Evolutionary conservation across 768 basidiomycete genomes (phyloP).

Genomic region (Fomitopsis serialis): DNA sequence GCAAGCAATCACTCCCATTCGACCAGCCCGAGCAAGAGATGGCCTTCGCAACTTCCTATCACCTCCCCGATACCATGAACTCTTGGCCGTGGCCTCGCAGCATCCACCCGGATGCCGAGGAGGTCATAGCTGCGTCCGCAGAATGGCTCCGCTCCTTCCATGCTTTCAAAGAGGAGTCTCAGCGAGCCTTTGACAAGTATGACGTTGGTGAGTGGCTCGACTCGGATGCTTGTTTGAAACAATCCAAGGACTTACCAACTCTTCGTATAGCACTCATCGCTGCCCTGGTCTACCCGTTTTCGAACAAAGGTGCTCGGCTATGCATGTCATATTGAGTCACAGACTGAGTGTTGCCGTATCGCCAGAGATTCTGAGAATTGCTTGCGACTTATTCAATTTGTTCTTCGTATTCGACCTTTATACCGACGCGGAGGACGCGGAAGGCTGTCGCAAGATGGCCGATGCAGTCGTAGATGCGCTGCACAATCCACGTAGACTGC

Average conservation of each 20-base stretch:
- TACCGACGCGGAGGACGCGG: conserved; percentile 12
- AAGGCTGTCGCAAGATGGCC: conserved; percentile 8
- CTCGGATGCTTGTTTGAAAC: no score
- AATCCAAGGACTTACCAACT: no score
- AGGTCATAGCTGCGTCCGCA: conserved; percentile 20
- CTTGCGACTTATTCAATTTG: conserved; percentile 20
- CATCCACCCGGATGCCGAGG: conserved; percentile 23
- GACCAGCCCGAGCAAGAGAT: no score
- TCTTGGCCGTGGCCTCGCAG: conserved; percentile 26
- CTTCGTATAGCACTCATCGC: not conserved
- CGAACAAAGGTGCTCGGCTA: conserved; percentile 5
- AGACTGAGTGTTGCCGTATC: not conserved
- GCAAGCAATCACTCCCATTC: no score
- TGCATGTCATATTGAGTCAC: not conserved
- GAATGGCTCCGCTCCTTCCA: conserved; percentile 24
- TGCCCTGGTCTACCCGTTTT: conserved; percentile 7
- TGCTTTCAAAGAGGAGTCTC: conserved; percentile 20
- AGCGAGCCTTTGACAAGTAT: conserved; percentile 22
- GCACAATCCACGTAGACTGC: conserved; percentile 16
- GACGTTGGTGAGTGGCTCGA: conserved; percentile 13
- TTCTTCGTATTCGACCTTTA: conserved; percentile 24
- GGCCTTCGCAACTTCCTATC: not conserved
- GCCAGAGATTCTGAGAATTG: conserved; percentile 7
- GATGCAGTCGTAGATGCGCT: conserved; percentile 20
- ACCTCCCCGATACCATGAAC: conserved; percentile 22